phyloP scores from a whole-genome alignment of 2,329 filamentous ascomycete species.

The Tolypocladium tropicale region DNA sequence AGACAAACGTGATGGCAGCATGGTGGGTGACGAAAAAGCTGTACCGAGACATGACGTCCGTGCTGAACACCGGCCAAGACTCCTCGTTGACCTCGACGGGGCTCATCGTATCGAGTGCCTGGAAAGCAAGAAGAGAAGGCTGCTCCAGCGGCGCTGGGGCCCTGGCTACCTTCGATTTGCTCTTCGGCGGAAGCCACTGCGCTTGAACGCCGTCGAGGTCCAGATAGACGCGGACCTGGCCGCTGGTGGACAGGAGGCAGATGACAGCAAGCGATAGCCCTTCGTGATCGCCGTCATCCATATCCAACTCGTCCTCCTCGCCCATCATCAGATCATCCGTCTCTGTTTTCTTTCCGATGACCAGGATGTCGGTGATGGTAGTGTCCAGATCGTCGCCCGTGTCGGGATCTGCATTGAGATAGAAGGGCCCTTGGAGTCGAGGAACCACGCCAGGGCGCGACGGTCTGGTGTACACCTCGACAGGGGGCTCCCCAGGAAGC shows the following conservation, averaged over 20 bases:
- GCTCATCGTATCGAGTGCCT: constrained; percentile 50
- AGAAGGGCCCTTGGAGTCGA: constrained; percentile 52
- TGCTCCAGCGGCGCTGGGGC: constrained; percentile 25
- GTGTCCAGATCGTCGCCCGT: constrained; percentile 47
- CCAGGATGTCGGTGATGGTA: constrained; percentile 49
- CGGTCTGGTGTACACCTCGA: constrained; percentile 48
- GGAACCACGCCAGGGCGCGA: constrained; percentile 47
- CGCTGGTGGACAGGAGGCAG: constrained; percentile 50
- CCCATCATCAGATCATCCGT: constrained; percentile 50
- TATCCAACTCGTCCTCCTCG: constrained; percentile 52
- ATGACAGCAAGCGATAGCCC: constrained; percentile 50
- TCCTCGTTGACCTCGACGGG: constrained; percentile 43
- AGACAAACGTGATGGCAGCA: constrained; percentile 49
- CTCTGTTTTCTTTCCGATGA: constrained; percentile 53
- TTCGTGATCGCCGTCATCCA: constrained; percentile 45
- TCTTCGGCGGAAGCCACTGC: constrained; percentile 53
- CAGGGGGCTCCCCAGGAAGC: constrained; percentile 33
- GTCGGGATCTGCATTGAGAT: constrained; percentile 43
- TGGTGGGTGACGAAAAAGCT: constrained; percentile 53
- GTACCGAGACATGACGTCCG: constrained; percentile 51
- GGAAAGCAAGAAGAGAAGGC: constrained; percentile 48
- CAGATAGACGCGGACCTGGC: constrained; percentile 50
- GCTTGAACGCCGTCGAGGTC: constrained; percentile 53
- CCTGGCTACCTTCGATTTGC: constrained; percentile 35
- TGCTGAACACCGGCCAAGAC: constrained; percentile 53